A percentile compares a stretch with the other conserved stretches of the same genome.
phyloP scores from a whole-genome alignment of 116 monocot genomes.

The Cymodocea nodosa region DNA sequence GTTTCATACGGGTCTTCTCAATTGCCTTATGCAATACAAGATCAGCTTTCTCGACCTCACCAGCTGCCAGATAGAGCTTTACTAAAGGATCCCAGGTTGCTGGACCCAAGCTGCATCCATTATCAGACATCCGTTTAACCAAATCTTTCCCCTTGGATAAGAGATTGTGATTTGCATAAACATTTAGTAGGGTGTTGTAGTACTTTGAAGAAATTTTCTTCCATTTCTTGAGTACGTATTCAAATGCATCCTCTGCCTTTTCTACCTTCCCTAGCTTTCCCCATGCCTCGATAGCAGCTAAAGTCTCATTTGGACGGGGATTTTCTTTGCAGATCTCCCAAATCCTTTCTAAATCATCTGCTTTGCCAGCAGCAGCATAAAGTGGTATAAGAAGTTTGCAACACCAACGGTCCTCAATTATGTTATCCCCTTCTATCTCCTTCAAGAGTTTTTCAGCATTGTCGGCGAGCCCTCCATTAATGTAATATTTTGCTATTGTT shows the following conservation, averaged over 20 bases:
- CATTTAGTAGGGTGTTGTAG: conserved; percentile 45
- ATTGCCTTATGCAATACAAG: conserved; percentile 49
- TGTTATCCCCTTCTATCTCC: conserved; percentile 56
- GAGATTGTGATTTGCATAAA: conserved; percentile 67
- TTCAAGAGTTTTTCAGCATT: conserved; percentile 45
- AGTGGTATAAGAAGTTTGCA: conserved; percentile 45
- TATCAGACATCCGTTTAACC: conserved; percentile 49
- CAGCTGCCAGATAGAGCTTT: conserved; percentile 47
- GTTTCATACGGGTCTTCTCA: conserved; percentile 29
- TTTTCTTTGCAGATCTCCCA: conserved; percentile 54
- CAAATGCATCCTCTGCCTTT: conserved; percentile 58
- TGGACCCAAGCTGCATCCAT: conserved; percentile 43
- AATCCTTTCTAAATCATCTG: conserved; percentile 56
- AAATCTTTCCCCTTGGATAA: conserved; percentile 65
- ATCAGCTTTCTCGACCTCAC: conserved; percentile 82
- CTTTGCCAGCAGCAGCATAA: conserved; percentile 45
- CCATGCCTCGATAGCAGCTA: conserved; percentile 66
- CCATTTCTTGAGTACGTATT: conserved; percentile 36
- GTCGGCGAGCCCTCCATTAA: conserved; percentile 29
- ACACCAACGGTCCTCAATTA: conserved; percentile 20
- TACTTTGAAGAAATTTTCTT: conserved; percentile 42
- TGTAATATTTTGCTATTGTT: conserved; percentile 48
- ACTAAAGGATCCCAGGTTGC: conserved; percentile 61
- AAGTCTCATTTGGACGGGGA: conserved; percentile 34
- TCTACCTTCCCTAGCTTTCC: conserved; percentile 53